Conservation (phyloP, 2,329 filamentous ascomycete species). For the Ophiostoma himal-ulmi region DNA sequence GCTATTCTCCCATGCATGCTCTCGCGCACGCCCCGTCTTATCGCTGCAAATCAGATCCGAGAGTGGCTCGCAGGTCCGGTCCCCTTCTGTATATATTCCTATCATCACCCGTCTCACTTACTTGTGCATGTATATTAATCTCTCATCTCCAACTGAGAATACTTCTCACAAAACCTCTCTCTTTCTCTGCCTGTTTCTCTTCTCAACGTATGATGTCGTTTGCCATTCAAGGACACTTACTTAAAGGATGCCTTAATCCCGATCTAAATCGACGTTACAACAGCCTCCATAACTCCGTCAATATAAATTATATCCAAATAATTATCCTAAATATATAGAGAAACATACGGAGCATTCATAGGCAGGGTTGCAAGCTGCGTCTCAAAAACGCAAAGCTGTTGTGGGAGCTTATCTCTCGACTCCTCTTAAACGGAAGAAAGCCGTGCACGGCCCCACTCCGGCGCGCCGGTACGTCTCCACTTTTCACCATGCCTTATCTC, state of each 20-base stretch:
- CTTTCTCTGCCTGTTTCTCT: background rate
- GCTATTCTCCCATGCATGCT: background rate
- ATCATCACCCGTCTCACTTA: background rate
- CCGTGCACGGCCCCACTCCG: constrained; percentile 9
- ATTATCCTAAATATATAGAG: background rate
- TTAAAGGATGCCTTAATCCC: background rate
- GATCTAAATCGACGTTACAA: background rate
- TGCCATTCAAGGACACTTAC: background rate
- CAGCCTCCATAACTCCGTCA: background rate
- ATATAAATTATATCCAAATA: background rate
- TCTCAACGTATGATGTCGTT: background rate
- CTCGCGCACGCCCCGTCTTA: background rate
- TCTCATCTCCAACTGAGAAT: background rate
- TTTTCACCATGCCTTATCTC: background rate
- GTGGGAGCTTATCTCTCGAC: background rate
- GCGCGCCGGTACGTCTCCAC: background rate
- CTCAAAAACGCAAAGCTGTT: constrained; percentile 5
- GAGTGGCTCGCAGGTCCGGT: background rate
- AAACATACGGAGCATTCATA: background rate
- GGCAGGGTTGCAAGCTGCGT: background rate
- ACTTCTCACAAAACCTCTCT: background rate
- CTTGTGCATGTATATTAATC: background rate
- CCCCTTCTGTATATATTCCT: background rate
- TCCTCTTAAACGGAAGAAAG: background rate
- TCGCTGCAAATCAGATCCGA: background rate